Conservation (phyloP, 108 stramenopile genomes). For the Cyclotella cryptica region DNA sequence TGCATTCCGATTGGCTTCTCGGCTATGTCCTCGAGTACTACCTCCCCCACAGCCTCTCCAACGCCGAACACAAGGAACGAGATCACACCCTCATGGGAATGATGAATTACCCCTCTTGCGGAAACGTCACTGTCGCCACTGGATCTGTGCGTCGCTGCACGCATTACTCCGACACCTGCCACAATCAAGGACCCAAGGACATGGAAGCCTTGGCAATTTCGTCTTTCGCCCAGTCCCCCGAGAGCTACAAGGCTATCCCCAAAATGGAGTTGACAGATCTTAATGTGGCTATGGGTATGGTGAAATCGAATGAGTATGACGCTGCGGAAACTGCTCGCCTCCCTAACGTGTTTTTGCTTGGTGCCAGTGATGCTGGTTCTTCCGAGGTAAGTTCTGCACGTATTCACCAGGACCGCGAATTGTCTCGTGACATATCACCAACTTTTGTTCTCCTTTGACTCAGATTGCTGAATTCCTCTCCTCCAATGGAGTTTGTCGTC, state of each 20-base stretch:
- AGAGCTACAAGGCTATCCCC: not conserved
- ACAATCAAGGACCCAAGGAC: constrained; percentile 9
- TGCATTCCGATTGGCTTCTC: constrained; percentile 31
- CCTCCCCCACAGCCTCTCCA: not conserved
- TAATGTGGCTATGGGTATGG: not conserved
- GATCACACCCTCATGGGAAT: constrained; percentile 9
- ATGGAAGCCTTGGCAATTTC: constrained; percentile 8
- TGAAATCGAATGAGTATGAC: not conserved
- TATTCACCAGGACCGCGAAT: too few species aligned
- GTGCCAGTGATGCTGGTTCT: not conserved
- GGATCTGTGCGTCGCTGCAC: not conserved
- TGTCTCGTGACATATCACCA: too few species aligned
- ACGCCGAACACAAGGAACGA: not conserved
- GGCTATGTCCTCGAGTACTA: constrained; percentile 12
- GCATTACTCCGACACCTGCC: constrained; percentile 3
- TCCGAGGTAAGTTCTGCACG: not conserved
- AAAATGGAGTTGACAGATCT: not conserved
- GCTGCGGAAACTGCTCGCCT: not conserved
- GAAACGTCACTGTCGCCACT: constrained; percentile 2
- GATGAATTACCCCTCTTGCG: constrained; percentile 10
- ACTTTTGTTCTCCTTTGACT: too few species aligned
- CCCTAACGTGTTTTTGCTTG: not conserved
- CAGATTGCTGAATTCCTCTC: not conserved
- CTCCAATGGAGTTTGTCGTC: not conserved
- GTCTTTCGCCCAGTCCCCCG: not conserved